phyloP scores from a whole-genome alignment of 495 filamentous ascomycete genomes.

The Penicilliopsis zonata region DNA sequence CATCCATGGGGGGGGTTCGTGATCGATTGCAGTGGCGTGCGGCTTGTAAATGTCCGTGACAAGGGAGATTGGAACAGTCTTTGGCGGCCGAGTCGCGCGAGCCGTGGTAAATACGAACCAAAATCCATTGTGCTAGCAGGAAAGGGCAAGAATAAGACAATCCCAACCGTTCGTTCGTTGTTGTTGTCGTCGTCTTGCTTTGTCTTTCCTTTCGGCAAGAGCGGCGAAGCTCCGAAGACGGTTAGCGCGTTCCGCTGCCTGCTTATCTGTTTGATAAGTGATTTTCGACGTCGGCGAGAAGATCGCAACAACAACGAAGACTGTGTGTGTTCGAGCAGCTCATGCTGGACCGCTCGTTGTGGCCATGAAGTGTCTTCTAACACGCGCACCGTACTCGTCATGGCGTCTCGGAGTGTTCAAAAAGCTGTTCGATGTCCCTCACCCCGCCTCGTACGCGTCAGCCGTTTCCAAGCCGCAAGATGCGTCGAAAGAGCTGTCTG shows the following conservation, averaged over 20 bases:
- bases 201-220: too few relatives aligned
- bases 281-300: too few relatives aligned
- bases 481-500: background rate
- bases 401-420: constrained; percentile 23
- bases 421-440: constrained; percentile 7
- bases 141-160: background rate
- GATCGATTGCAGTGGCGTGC: constrained; percentile 21
- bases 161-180: too few relatives aligned
- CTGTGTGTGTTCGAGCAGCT: too few relatives aligned
- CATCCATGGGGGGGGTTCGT: constrained; percentile 32
- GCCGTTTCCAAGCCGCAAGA: too few relatives aligned
- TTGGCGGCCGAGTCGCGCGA: constrained; percentile 12
- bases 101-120: constrained; percentile 12
- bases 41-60: constrained; percentile 21
- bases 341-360: too few relatives aligned
- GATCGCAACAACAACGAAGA: too few relatives aligned
- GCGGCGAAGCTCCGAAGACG: too few relatives aligned
- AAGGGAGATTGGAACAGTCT: constrained; percentile 2
- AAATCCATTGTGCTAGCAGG: constrained; percentile 7
- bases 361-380: constrained; percentile 19
- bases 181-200: too few relatives aligned
- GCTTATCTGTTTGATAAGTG: too few relatives aligned
- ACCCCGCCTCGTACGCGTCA: too few relatives aligned
- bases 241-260: too few relatives aligned
- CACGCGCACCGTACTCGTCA: constrained; percentile 17